phyloP scores from a whole-genome alignment of 2,329 filamentous ascomycete genomes.

The Monilinia polystroma region DNA sequence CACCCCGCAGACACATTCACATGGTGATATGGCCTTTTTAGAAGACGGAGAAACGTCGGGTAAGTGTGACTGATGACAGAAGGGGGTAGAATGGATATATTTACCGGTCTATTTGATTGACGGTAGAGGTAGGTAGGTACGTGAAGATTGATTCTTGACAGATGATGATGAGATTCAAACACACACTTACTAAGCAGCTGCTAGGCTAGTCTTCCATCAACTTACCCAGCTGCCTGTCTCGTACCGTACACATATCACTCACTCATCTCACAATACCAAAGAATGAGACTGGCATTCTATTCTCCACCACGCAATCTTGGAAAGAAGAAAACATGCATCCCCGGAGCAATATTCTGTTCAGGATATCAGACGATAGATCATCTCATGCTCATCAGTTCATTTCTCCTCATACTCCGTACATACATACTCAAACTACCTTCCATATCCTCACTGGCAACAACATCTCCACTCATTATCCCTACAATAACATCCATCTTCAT shows the following conservation, averaged over 20 bases:
- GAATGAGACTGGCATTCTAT: not conserved
- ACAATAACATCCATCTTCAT: conserved; percentile 4
- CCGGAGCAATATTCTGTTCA: not conserved
- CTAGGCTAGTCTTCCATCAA: not conserved
- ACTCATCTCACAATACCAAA: not conserved
- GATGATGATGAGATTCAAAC: not conserved
- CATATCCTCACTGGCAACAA: conserved; percentile 8
- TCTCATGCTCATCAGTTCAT: not conserved
- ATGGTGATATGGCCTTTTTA: not conserved
- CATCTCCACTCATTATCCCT: conserved; percentile 8
- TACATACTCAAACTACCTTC: not conserved
- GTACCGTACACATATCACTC: not conserved
- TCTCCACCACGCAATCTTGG: not conserved
- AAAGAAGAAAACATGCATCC: not conserved
- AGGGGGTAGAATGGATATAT: conserved; percentile 3
- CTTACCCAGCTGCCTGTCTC: no score
- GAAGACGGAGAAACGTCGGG: not conserved
- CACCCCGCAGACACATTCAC: not conserved
- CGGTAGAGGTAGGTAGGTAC: not conserved
- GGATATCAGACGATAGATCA: conserved; percentile 5
- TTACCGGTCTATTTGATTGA: not conserved
- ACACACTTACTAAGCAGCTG: no score
- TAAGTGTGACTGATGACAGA: not conserved
- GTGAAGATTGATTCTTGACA: not conserved
- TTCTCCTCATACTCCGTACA: not conserved